Evolutionary conservation across 2,329 filamentous ascomycete genomes (phyloP), one percentile per base, ranked within the genome.

Genomic region (Cadophora sp.): DNA sequence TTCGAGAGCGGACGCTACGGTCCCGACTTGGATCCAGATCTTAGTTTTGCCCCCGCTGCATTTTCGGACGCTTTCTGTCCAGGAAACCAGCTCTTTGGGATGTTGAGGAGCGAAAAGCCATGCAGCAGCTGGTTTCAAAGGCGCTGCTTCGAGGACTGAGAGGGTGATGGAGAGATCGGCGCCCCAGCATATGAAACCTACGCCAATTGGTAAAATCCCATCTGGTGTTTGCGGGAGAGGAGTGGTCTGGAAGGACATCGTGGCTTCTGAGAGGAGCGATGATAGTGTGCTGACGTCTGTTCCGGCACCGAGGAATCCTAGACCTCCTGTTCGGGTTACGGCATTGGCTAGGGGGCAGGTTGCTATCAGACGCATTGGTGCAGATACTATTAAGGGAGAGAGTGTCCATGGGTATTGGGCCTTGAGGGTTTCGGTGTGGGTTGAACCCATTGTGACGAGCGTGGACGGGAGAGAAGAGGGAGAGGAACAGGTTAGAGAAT

Each of bases 341-440:
- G 87, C 84, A 39, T 88, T 79, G 2, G 89, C 87, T 3, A 93
- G 82, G 0, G 79, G 71, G 75, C 82, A 68, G 76, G 84, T 74
- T 77, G 83, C 72, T 83, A 92, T 86, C 43, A 88, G 81, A 55
- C 89, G 85, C 91, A 94, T 93, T 0, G 91, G 91, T 1, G 89
- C 90, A 45, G 83, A 81, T 55, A 84, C 81, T 36, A 93, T 82
- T 22, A 91, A 77, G 6, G 89, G 89, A 1, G 78, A 72, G 43
- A 80, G 76, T 4, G 82, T 83, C 88, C 89, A 91, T 71, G 87
- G 86, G 73, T 89, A 89, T 73, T 76, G 62, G 79, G 65, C 33
- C 11, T 65, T 73, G 78, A 72, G 22, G 14, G 24, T 63, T 30
- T 65, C 20, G 8, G 33, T 20, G 51, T 61, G 62, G 16, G 60